Conservation (phyloP, 495 filamentous ascomycete genomes). For the Talaromyces ruber region DNA sequence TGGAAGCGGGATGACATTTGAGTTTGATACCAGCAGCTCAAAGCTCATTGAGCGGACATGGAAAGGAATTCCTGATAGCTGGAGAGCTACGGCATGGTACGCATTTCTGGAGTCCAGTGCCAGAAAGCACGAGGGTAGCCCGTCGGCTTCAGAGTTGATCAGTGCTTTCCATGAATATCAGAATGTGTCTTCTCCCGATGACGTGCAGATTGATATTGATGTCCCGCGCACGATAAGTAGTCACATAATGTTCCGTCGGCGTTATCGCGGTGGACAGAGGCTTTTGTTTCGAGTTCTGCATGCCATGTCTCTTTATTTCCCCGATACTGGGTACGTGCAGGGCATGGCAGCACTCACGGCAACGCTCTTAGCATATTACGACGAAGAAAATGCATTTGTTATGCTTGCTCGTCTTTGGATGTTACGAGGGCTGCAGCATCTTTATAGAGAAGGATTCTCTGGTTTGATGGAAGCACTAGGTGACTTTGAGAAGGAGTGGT, state of each 20-base stretch:
- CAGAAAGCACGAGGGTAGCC: conserved; percentile 48
- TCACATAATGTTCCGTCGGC: conserved; percentile 93
- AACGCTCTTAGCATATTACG: conserved; percentile 91
- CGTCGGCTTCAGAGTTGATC: conserved; percentile 64
- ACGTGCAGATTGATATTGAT: conserved; percentile 95
- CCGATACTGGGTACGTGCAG: conserved; percentile 91
- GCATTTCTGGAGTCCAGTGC: conserved; percentile 83
- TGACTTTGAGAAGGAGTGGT: conserved; percentile 84
- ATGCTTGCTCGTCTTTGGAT: conserved; percentile 93
- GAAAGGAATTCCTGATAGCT: conserved; percentile 97
- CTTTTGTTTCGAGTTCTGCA: conserved; percentile 90
- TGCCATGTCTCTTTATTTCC: conserved; percentile 82
- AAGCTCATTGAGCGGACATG: conserved; percentile 88
- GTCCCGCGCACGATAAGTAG: conserved; percentile 91
- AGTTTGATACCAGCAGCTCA: conserved; percentile 74
- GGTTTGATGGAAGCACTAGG: conserved; percentile 81
- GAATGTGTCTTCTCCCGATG: conserved; percentile 69
- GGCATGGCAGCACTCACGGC: conserved; percentile 94
- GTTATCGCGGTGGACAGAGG: conserved; percentile 87
- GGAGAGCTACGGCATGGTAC: conserved; percentile 90
- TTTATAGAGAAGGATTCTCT: conserved; percentile 78
- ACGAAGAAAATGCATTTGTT: conserved; percentile 88
- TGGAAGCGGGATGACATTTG: conserved; percentile 82
- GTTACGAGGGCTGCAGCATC: conserved; percentile 70
- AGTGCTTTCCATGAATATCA: conserved; percentile 61